Base-by-base conservation (phyloP, 1,139 yeast species). In the Suhomyces kunorum region DNA sequence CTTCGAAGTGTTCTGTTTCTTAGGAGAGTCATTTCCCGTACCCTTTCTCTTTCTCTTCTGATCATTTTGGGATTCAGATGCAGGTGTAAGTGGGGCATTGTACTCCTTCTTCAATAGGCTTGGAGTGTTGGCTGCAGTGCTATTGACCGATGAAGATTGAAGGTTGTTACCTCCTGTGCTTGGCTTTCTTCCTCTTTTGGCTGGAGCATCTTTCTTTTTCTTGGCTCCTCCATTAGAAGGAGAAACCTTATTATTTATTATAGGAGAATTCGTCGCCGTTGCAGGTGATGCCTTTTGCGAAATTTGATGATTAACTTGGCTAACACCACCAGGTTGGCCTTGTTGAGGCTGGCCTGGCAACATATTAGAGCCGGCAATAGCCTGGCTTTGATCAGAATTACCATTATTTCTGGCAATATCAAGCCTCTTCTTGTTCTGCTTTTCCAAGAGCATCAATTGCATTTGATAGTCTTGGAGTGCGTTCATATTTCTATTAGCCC, bases 391-490 rank as follows among this genome's bases (percentile, higher is more conserved):
- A 4, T 54, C 59, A 11, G 45, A 39, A 9, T 51, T 56, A 1
- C 71, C 66, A 47, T 56, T 60, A 48, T 59, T 63, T 47, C 78
- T 58, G 7, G 80, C 77, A 39, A 74, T 73, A 50, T 75, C 78
- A 40, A 76, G 71, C 24, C 83, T 70, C 56, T 79, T 80, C 58
- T 81, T 82, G 58, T 83, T 83, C 55, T 83, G 89, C 49, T 80
- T 79, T 49, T 85, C 92, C 44, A 85, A 63, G 32, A 82, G 59
- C 80, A 84, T 77, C 48, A 85, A 64, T 59, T 85, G 92, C 74
- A 78, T 78, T 59, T 85, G 92, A 58, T 85, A 85, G 56, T 84
- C 90, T 47, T 81, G 85, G 35, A 84, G 64, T 2, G 78, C 77
- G 51, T 70, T 70, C 51, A 62, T 59, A 49, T 68, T 71, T 37